A percentile compares a stretch with the other conserved stretches of the same genome.
Evolutionary conservation across 768 basidiomycete genomes (phyloP).

Genomic region (Amanita rubescens): DNA sequence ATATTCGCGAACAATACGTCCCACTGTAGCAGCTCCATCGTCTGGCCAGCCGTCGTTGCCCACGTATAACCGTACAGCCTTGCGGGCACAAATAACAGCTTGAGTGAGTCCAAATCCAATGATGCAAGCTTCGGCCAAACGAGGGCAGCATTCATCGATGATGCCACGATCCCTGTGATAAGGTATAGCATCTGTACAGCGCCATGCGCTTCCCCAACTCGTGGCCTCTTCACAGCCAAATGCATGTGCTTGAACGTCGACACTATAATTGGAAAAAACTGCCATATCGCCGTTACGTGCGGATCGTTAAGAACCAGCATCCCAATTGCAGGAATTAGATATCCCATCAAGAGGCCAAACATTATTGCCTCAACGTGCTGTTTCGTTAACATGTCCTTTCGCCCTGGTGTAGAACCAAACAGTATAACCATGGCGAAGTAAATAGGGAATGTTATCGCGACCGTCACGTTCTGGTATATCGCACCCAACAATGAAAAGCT

Average conservation of each 20-base stretch:
- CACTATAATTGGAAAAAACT: slow-evolving; percentile 41
- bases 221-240: slow-evolving; percentile 32
- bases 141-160: slow-evolving; percentile 34
- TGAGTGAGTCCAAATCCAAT: slow-evolving; percentile 22
- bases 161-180: slow-evolving; percentile 31
- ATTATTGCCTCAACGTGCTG: slow-evolving; percentile 44
- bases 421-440: slow-evolving; percentile 42
- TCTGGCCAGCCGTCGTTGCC: slow-evolving; percentile 19
- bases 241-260: slow-evolving; percentile 34
- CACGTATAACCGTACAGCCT: neutral
- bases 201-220: slow-evolving; percentile 12
- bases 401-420: slow-evolving; percentile 23
- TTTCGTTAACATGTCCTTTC: slow-evolving; percentile 27
- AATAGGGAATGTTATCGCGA: slow-evolving; percentile 37
- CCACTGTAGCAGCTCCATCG: slow-evolving; percentile 44
- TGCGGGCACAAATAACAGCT: slow-evolving; percentile 30
- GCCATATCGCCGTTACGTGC: slow-evolving; percentile 45
- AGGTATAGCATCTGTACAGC: slow-evolving; percentile 23
- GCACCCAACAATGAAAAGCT: slow-evolving; percentile 28
- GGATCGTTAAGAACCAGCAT: slow-evolving; percentile 38
- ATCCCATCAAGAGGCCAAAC: slow-evolving; percentile 41
- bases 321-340: slow-evolving; percentile 36
- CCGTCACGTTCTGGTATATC: slow-evolving; percentile 29
- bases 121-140: slow-evolving; percentile 26
- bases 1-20: slow-evolving; percentile 37